phyloP scores from a whole-genome alignment of 2,329 filamentous ascomycete species.

The Fusarium sp. region DNA sequence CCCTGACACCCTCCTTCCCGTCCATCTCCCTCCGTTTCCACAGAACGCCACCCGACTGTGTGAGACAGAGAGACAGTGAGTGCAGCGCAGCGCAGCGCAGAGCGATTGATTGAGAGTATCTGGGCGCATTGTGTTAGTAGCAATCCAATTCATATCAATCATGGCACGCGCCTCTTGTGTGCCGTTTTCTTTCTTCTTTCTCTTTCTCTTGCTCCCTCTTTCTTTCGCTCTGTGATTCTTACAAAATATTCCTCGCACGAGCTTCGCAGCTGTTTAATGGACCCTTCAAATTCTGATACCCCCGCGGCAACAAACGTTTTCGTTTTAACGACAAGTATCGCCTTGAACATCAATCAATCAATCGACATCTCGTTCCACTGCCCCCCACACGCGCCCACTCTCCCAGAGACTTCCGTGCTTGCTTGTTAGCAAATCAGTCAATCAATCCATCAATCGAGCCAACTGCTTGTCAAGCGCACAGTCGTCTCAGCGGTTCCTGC shows the following conservation, averaged over 20 bases:
- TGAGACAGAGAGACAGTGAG: slow-evolving; percentile 3
- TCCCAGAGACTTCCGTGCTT: slow-evolving; percentile 21
- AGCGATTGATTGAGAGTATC: slow-evolving; percentile 22
- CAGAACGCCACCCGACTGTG: slow-evolving; percentile 26
- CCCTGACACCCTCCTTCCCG: slow-evolving; percentile 31
- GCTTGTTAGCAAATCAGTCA: slow-evolving; percentile 35
- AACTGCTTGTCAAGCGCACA: slow-evolving; percentile 27
- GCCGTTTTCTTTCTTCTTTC: slow-evolving; percentile 9
- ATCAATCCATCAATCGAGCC: not conserved
- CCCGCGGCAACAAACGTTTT: slow-evolving; percentile 19
- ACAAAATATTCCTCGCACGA: slow-evolving; percentile 24
- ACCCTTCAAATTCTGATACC: slow-evolving; percentile 28
- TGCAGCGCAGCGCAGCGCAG: not conserved
- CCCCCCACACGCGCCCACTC: slow-evolving; percentile 40
- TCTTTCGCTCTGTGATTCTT: slow-evolving; percentile 9
- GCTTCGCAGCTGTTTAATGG: slow-evolving; percentile 24
- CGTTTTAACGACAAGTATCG: slow-evolving; percentile 23
- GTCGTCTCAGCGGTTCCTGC: slow-evolving; percentile 29
- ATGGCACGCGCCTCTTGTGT: slow-evolving; percentile 25
- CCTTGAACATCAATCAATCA: slow-evolving; percentile 41
- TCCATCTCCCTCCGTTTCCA: slow-evolving; percentile 28
- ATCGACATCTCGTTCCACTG: slow-evolving; percentile 50
- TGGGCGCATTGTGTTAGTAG: slow-evolving; percentile 9
- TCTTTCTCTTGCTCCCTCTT: slow-evolving; percentile 5
- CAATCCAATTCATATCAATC: slow-evolving; percentile 38